Percentiles rank a stretch among this genome's conserved stretches.
Evolutionary conservation across 106 monocot genomes (phyloP).

Genomic region (Vanilla planifolia): DNA sequence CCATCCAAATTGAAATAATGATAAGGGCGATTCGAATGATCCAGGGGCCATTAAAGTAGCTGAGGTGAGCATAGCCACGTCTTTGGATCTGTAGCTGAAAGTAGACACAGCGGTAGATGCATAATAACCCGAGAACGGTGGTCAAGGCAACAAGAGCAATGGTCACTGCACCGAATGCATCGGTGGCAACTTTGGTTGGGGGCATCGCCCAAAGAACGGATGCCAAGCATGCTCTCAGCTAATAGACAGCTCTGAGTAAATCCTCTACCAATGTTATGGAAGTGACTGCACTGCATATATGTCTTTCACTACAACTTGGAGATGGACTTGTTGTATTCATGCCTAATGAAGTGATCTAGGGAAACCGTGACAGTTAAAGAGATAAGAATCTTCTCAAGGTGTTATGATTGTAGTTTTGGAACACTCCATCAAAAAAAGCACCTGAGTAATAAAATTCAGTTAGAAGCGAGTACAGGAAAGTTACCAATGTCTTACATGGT

Average conservation of each 20-base stretch:
- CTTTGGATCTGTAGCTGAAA: conserved; percentile 41
- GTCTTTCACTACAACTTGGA: neutral
- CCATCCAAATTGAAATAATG: conserved; percentile 50
- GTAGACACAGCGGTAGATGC: conserved; percentile 38
- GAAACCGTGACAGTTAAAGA: too few relatives aligned
- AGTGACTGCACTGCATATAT: neutral
- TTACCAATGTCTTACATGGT: too few relatives aligned
- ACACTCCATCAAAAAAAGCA: too few relatives aligned
- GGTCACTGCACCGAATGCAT: conserved; percentile 51
- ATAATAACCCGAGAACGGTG: conserved; percentile 37
- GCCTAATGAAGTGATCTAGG: too few relatives aligned
- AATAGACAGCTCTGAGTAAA: conserved; percentile 20
- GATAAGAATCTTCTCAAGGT: too few relatives aligned
- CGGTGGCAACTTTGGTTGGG: conserved; percentile 37
- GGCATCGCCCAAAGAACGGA: conserved; percentile 48
- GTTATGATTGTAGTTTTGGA: too few relatives aligned
- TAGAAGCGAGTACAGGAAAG: too few relatives aligned
- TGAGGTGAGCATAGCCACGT: conserved; percentile 26
- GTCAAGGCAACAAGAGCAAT: conserved; percentile 35
- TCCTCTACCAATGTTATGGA: neutral
- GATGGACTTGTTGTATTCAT: too few relatives aligned
- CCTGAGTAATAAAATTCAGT: too few relatives aligned
- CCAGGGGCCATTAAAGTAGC: conserved; percentile 66
- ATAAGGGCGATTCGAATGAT: conserved; percentile 39
- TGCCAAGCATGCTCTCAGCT: conserved; percentile 44